These are phyloP conservation scores for Porodaedalea pini DNA, from an alignment of 1,284 basidiomycete genomes.

Conservation along the genomic window DNA sequence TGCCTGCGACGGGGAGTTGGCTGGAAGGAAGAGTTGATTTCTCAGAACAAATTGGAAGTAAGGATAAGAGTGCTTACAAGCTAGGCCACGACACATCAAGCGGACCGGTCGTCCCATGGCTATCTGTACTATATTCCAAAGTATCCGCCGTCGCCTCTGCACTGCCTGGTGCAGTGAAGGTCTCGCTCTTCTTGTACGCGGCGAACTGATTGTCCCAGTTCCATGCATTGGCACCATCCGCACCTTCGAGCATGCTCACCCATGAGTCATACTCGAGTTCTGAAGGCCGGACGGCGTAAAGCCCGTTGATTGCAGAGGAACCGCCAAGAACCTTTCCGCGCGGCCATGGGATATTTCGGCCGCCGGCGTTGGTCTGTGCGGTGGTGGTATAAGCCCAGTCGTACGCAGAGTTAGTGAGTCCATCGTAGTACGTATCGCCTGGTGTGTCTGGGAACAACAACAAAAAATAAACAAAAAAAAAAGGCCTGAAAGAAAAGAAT, in stretches of 20 bases:
- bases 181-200: slow-evolving; percentile 52
- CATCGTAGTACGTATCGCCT: slow-evolving; percentile 48
- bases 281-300: slow-evolving; percentile 60
- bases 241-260: slow-evolving; percentile 40
- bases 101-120: slow-evolving; percentile 45
- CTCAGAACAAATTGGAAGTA: not conserved
- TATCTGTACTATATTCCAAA: slow-evolving; percentile 39
- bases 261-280: slow-evolving; percentile 54
- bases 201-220: slow-evolving; percentile 50
- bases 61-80: slow-evolving; percentile 38
- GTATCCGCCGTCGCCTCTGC: slow-evolving; percentile 35
- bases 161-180: slow-evolving; percentile 38
- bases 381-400: slow-evolving; percentile 64
- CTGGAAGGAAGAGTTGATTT: slow-evolving; percentile 26
- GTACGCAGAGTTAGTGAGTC: slow-evolving; percentile 47
- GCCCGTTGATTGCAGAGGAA: slow-evolving; percentile 66
- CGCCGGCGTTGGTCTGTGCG: slow-evolving; percentile 41
- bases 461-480: slow-evolving; percentile 19
- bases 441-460: slow-evolving; percentile 40
- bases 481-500: not conserved
- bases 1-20: slow-evolving; percentile 45
- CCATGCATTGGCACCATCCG: slow-evolving; percentile 43
- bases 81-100: slow-evolving; percentile 47
- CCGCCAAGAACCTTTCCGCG: slow-evolving; percentile 71
- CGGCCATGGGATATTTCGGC: slow-evolving; percentile 47